These are phyloP conservation scores for Rhodotorula toruloides DNA, from an alignment of 768 basidiomycete species.

Conservation along the genomic window DNA sequence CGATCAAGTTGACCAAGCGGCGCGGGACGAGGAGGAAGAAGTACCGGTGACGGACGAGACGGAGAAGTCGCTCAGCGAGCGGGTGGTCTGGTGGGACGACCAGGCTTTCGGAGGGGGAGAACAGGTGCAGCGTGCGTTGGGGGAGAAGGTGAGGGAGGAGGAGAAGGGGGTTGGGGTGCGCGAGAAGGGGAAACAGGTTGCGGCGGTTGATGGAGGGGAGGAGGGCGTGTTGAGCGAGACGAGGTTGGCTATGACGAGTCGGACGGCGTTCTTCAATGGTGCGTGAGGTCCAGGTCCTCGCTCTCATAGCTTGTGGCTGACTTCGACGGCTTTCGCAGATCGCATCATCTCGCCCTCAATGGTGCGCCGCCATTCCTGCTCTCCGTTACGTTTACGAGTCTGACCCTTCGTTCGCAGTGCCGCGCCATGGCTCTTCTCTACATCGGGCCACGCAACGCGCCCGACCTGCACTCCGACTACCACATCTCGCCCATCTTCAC, in stretches of 20 bases:
- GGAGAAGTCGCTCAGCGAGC: slow-evolving; percentile 48
- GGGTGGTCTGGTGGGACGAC: slow-evolving; percentile 32
- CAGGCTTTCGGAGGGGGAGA: slow-evolving; percentile 44
- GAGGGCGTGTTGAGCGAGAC: slow-evolving; percentile 29
- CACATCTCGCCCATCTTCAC: slow-evolving; percentile 91
- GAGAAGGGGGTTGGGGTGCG: slow-evolving; percentile 41
- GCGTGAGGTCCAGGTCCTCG: slow-evolving; percentile 55
- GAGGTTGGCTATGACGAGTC: slow-evolving; percentile 40
- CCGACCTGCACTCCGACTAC: slow-evolving; percentile 92
- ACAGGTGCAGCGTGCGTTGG: slow-evolving; percentile 55
- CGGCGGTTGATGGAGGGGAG: slow-evolving; percentile 58
- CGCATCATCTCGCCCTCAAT: slow-evolving; percentile 87
- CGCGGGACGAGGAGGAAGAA: slow-evolving; percentile 47
- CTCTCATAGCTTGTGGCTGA: background rate
- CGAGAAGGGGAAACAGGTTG: slow-evolving; percentile 56
- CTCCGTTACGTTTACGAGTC: slow-evolving; percentile 2
- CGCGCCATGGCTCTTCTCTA: slow-evolving; percentile 77
- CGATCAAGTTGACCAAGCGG: slow-evolving; percentile 54
- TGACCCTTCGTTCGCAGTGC: slow-evolving; percentile 60
- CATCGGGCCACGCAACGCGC: slow-evolving; percentile 86
- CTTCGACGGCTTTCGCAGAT: slow-evolving; percentile 9
- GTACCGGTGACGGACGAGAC: slow-evolving; percentile 48
- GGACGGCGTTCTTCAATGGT: slow-evolving; percentile 43
- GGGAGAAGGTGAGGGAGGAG: slow-evolving; percentile 39
- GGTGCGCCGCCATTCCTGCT: slow-evolving; percentile 55